Base-by-base conservation (phyloP, 768 basidiomycete genomes). In the Macrolepiota albuminosa region DNA sequence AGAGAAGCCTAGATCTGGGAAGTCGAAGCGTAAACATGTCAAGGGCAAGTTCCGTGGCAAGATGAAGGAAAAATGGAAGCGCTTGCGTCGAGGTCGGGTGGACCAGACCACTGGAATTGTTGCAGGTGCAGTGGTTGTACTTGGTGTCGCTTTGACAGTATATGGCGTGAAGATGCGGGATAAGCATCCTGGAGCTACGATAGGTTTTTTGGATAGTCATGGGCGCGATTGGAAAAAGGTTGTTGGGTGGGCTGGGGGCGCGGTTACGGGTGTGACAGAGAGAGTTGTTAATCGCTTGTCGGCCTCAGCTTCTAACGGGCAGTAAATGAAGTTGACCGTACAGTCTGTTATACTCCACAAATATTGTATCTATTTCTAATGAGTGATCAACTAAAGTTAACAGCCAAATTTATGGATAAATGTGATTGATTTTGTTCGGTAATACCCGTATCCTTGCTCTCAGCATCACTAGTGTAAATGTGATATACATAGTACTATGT, bases 111-210 rank as follows among this genome's bases (percentile, higher is more conserved):
- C 77, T 60, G 69, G 75, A 62, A 74, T 89, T 68, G 73, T 89
- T 34, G 82, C 84, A 18, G 85, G 88, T 26, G 87, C 87, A 24
- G 80, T 90, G 34, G 68, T 91, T 31, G 83, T 88, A 13, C 74
- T 91, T 6, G 87, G 87, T 13, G 81, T 89, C 24, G 89, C 88
- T 9, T 75, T 92, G 68, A 87, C 87, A 3, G 74, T 84, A 26
- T 85, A 84, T 69, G 76, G 79, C 34, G 71, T 79, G 43, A 71
- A 70, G 58, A 65, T 66, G 48, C 68, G 72, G 6, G 71, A 68
- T 1, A 64, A 61, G 24, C 58, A 62, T 47, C 26, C 57, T 13
- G 66, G 56, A 36, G 37, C 39, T 34, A 61, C 63, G 45, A 56
- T 64, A 6, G 61, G 58, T 55, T 64, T 67, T 7, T 53, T 66